Conservation (phyloP, 805 yeast species). For the Helenozyma rhizophorensis region DNA sequence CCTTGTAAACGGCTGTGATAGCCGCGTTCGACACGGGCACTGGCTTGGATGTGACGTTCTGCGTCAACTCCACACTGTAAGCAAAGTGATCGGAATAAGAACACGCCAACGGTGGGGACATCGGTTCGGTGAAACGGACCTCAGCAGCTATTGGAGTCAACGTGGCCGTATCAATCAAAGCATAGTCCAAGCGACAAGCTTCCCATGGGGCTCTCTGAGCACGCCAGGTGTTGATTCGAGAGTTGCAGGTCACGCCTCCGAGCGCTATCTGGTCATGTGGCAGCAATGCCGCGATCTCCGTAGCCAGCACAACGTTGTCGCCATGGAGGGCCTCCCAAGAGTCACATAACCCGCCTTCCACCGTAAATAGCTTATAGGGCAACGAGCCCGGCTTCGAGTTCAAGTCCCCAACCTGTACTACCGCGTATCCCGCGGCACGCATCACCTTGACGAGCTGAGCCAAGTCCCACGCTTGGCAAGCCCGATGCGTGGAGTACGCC, state of each 20-base stretch:
- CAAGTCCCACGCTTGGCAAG: constrained; percentile 96
- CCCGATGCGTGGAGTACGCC: constrained; percentile 82
- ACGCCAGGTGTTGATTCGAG: constrained; percentile 85
- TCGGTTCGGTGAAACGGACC: constrained; percentile 68
- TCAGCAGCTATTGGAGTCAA: constrained; percentile 56
- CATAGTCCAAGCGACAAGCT: constrained; percentile 89
- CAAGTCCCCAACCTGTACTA: constrained; percentile 87
- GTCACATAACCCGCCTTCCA: constrained; percentile 66
- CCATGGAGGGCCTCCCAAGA: constrained; percentile 77
- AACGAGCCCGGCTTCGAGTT: constrained; percentile 85
- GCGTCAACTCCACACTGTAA: constrained; percentile 36
- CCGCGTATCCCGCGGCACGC: constrained; percentile 72
- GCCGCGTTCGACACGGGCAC: constrained; percentile 11
- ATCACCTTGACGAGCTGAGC: constrained; percentile 60
- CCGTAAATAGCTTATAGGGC: constrained; percentile 69
- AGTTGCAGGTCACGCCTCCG: constrained; percentile 91
- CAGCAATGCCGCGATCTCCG: constrained; percentile 23
- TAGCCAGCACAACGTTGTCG: constrained; percentile 12
- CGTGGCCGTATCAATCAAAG: constrained; percentile 59
- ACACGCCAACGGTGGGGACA: constrained; percentile 50
- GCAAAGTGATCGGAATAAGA: constrained; percentile 95
- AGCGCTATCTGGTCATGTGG: constrained; percentile 52
- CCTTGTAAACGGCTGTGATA: constrained; percentile 32
- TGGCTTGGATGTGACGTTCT: constrained; percentile 1
- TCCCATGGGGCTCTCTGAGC: constrained; percentile 48